Evolutionary conservation across 257 asterid genomes (phyloP), one percentile per base, ranked within the genome.

Genomic region (Solanum sejunctum): DNA sequence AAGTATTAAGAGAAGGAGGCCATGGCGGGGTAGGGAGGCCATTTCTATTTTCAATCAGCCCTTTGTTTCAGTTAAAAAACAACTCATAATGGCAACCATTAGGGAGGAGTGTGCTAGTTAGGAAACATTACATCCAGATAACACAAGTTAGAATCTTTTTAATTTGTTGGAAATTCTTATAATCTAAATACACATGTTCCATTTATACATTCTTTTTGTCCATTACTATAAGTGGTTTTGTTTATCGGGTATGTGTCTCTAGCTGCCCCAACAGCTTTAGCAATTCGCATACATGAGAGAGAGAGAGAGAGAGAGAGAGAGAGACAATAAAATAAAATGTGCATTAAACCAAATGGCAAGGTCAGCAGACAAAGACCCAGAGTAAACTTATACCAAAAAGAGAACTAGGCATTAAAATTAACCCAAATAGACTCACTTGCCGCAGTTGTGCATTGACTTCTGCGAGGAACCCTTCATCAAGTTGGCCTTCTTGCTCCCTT

Each of bases 401-500:
- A 16, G 49, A 52, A 26, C 26, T 51, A 3, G 64, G 64, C 63
- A 8, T 28, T 8, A 8, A 77, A 49, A 77, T 23, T 78, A 26
- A 78, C 64, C 52, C 64, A 51, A 77, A 52, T 3, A 78, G 64
- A 78, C 98, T 91, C 90, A 94, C 99, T 86, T 96, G 98, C 66
- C 98, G 94, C 78, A 96, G 86, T 86, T 95, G 98, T 67, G 98
- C 99, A 87, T 89, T 92, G 86, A 95, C 98, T 91, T 96, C 99
- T 61, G 99, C 85, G 36, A 95, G 93, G 87, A 96, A 96, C 77
- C 99, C 97, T 92, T 96, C 98, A 82, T 96, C 99, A 83, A 96
- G 95, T 41, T 91, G 93, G 83, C 99, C 99, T 89, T 96, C 99
- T 88, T 92, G 96, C 91, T 96, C 99, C 84, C 98, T 90, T 93